phyloP scores from a whole-genome alignment of 2,329 filamentous ascomycete species.

The Leptosphaerulina australis region DNA sequence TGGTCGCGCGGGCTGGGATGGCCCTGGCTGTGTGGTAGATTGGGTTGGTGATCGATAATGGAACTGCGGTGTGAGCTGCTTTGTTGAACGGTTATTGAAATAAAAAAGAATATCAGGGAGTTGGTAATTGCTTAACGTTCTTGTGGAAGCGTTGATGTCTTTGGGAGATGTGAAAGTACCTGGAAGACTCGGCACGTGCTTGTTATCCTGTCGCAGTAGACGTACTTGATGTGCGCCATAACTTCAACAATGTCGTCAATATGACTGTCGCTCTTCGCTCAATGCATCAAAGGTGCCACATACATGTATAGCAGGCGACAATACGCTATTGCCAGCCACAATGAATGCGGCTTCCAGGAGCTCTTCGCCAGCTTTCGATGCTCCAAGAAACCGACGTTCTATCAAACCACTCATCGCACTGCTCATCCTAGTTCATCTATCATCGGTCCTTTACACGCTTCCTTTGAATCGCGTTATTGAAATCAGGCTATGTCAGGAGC shows the following conservation, averaged over 20 bases:
- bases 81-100: constrained; percentile 4
- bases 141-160: background rate
- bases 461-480: constrained; percentile 48
- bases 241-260: no score
- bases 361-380: constrained; percentile 10
- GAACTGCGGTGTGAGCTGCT: constrained; percentile 14
- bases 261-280: no score
- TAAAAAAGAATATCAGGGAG: background rate
- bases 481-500: constrained; percentile 53
- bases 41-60: constrained; percentile 12
- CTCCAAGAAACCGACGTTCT: constrained; percentile 11
- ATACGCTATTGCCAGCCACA: background rate
- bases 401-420: constrained; percentile 41
- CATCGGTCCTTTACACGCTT: constrained; percentile 43
- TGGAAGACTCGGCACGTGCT: constrained; percentile 3
- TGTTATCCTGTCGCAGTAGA: constrained; percentile 10
- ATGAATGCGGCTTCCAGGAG: constrained; percentile 1
- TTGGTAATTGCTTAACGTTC: background rate
- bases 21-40: constrained; percentile 16
- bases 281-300: no score
- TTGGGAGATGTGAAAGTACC: background rate
- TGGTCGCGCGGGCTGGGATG: constrained; percentile 20
- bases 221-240: background rate
- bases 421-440: constrained; percentile 43
- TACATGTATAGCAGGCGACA: background rate